These are phyloP conservation scores for Helianthus tuberosus DNA, from an alignment of 129 eudicot genomes.

Conservation along the genomic window DNA sequence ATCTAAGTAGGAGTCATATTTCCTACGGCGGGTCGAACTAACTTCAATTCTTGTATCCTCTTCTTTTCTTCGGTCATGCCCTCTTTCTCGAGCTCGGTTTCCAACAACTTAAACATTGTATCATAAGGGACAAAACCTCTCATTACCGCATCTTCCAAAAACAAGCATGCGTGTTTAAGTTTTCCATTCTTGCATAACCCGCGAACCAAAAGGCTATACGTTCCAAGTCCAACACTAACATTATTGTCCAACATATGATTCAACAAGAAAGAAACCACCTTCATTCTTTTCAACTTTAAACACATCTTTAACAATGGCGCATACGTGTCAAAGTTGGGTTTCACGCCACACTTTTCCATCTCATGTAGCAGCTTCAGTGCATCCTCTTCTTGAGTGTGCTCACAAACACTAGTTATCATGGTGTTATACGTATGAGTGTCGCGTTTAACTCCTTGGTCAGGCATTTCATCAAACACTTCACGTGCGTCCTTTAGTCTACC, in stretches of 20 bases:
- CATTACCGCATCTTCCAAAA: slow-evolving; percentile 66
- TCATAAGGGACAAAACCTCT: slow-evolving; percentile 69
- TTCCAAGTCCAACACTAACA: slow-evolving; percentile 61
- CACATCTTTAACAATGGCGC: slow-evolving; percentile 78
- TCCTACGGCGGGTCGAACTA: not conserved
- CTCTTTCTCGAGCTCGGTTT: slow-evolving; percentile 56
- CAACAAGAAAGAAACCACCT: slow-evolving; percentile 69
- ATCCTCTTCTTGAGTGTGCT: slow-evolving; percentile 59
- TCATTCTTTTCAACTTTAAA: slow-evolving; percentile 74
- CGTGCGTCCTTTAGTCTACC: slow-evolving; percentile 76
- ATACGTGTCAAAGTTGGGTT: slow-evolving; percentile 61
- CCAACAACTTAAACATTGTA: slow-evolving; percentile 41
- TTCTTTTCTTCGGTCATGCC: slow-evolving; percentile 60
- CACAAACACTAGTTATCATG: slow-evolving; percentile 59
- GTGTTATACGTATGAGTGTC: slow-evolving; percentile 55
- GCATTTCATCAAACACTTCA: slow-evolving; percentile 75
- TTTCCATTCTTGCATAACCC: slow-evolving; percentile 61
- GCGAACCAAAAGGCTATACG: slow-evolving; percentile 70
- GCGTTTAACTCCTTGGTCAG: slow-evolving; percentile 49
- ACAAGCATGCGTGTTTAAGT: slow-evolving; percentile 60
- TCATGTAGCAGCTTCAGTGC: slow-evolving; percentile 62
- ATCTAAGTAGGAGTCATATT: not conserved
- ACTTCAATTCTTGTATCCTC: slow-evolving; percentile 57
- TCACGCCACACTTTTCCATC: slow-evolving; percentile 61
- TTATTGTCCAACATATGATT: slow-evolving; percentile 70